These are phyloP conservation scores for Mentha longifolia DNA, from an alignment of 257 asterid genomes.

Conservation along the genomic window DNA sequence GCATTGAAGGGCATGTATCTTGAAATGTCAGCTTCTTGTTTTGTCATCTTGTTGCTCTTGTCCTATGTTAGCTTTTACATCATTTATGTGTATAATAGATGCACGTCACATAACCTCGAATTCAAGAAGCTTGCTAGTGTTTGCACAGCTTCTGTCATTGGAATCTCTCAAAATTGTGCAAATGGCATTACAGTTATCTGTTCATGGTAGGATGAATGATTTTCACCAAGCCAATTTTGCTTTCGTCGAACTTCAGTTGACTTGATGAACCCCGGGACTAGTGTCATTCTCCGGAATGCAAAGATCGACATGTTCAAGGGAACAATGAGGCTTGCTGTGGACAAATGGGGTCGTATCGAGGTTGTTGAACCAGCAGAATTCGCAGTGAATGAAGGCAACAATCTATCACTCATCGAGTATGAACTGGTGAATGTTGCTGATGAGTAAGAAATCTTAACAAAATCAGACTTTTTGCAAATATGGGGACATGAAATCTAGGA, in stretches of 20 bases:
- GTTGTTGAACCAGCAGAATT: conserved; percentile 57
- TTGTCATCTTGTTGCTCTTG: neutral
- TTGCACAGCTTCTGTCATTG: neutral
- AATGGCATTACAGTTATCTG: neutral
- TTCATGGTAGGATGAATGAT: neutral
- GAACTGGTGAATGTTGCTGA: conserved; percentile 62
- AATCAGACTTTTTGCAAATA: conserved; percentile 17
- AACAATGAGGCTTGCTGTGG: conserved; percentile 71
- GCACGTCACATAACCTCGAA: neutral
- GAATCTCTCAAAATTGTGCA: neutral
- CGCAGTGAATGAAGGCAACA: conserved; percentile 62
- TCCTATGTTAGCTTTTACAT: conserved; percentile 3
- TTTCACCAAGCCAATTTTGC: neutral
- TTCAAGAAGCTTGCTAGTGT: neutral
- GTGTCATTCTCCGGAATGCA: conserved; percentile 65
- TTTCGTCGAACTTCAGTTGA: conserved; percentile 49
- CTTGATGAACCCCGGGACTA: conserved; percentile 57
- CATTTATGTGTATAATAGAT: neutral
- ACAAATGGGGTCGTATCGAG: conserved; percentile 80
- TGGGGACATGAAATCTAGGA: conserved; percentile 36
- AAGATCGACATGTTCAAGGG: conserved; percentile 76
- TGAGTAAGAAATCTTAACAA: conserved; percentile 7
- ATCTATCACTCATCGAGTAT: conserved; percentile 66
- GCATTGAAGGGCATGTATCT: neutral
- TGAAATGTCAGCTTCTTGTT: neutral